Base-by-base conservation (phyloP, 768 basidiomycete species). In the Mycena alexandri region DNA sequence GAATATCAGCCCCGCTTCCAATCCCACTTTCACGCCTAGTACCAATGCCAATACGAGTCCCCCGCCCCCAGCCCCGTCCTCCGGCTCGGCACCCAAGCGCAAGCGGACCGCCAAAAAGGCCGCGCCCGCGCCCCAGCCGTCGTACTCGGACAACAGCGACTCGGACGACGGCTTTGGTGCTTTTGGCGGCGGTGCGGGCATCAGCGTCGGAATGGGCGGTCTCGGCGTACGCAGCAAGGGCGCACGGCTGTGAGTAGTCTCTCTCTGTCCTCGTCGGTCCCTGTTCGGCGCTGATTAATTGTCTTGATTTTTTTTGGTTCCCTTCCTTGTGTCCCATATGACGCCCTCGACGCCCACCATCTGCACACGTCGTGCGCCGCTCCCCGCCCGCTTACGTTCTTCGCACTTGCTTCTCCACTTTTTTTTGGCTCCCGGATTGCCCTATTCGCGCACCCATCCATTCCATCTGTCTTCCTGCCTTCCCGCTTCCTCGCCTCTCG, bases 161-260 rank as follows among this genome's bases (percentile, higher is more conserved):
- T 78, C 77, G 0, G 82, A 81, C 47, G 82, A 83, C 2, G 81
- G 80, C 19, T 74, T 75, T 41, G 71, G 73, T 21, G 75, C 71
- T 4, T 73, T 74, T 44, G 59, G 57, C 44, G 51, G 69, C 38
- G 55, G 70, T 51, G 83, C 80, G 19, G 82, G 83, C 0, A 83
- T 85, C 67, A 83, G 80, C 65, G 82, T 87, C 17, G 85, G 85
- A 14, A 77, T 84, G 73, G 82, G 77, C 60, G 85, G 84, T 4
- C 72, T 86, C 54, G 83, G 83, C 25, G 81, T 83, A 2, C 69
- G 72, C 21, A 78, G 78, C 34, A 73, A 72, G 55, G 73, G 70
- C 33, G 65, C 70, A 36, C 52, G 70, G 3, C 66, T 68, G 70
- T 71, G 63, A 71, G 70, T 71, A 8, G 17, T 22, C 42, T 21